phyloP scores from a whole-genome alignment of 208 protist species.

The Phytomonas francai region DNA sequence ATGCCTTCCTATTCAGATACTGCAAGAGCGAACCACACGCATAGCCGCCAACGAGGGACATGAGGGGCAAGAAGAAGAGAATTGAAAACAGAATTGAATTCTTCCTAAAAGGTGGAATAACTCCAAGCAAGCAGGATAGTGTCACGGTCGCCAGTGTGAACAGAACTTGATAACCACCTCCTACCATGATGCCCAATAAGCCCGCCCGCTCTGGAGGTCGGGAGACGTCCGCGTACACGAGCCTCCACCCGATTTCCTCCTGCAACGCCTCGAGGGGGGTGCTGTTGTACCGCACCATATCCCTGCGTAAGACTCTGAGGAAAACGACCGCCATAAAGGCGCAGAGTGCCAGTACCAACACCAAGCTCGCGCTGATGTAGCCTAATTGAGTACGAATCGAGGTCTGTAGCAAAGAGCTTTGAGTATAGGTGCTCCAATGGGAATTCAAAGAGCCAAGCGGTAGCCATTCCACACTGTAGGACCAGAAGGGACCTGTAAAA shows the following conservation, averaged over 20 bases:
- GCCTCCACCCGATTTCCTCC: slow-evolving; percentile 94
- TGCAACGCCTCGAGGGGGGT: slow-evolving; percentile 50
- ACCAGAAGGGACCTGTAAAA: slow-evolving; percentile 31
- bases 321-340: slow-evolving; percentile 91
- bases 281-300: slow-evolving; percentile 93
- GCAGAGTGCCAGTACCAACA: slow-evolving; percentile 91
- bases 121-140: slow-evolving; percentile 92
- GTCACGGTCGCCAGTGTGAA: slow-evolving; percentile 71
- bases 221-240: slow-evolving; percentile 97
- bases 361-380: slow-evolving; percentile 93
- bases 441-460: slow-evolving; percentile 88
- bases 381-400: slow-evolving; percentile 15
- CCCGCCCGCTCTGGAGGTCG: slow-evolving; percentile 79
- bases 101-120: slow-evolving; percentile 93
- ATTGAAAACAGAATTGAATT: slow-evolving; percentile 87
- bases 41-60: slow-evolving; percentile 89
- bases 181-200: slow-evolving; percentile 86
- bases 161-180: slow-evolving; percentile 93
- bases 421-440: slow-evolving; percentile 96
- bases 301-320: slow-evolving; percentile 92
- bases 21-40: slow-evolving; percentile 87
- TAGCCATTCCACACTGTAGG: slow-evolving; percentile 83
- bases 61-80: slow-evolving; percentile 68
- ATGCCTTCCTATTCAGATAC: slow-evolving; percentile 83
- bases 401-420: slow-evolving; percentile 28